A percentile compares a stretch with the other conserved stretches of the same genome.
Evolutionary conservation across 78 protist genomes (phyloP).

Genomic region (slime mould (Dictyostelium discoideum)): dicty_2.7 NC_007088.5:3292501-3293000

Average conservation of each 20-base stretch:
- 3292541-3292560: neutral
- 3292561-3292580: conserved; percentile 25
- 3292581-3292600: conserved; percentile 48
- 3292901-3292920: neutral
- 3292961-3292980: too few relatives aligned
- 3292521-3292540: conserved; percentile 83
- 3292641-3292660: conserved; percentile 84
- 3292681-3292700: conserved; percentile 78
- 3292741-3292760: too few relatives aligned
- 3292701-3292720: neutral
- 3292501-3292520: conserved; percentile 80
- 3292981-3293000: too few relatives aligned
- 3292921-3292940: too few relatives aligned
- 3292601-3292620: neutral
- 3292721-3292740: neutral
- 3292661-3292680: conserved; percentile 85
- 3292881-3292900: neutral
- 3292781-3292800: neutral
- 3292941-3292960: neutral
- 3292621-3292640: neutral
- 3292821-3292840: conserved; percentile 3
- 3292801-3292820: neutral
- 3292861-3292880: conserved; percentile 7
- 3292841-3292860: neutral
- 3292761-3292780: neutral